These are phyloP conservation scores for Pachyrhizus erosus DNA, from an alignment of 306 rosid genomes.

Conservation along the genomic window DNA sequence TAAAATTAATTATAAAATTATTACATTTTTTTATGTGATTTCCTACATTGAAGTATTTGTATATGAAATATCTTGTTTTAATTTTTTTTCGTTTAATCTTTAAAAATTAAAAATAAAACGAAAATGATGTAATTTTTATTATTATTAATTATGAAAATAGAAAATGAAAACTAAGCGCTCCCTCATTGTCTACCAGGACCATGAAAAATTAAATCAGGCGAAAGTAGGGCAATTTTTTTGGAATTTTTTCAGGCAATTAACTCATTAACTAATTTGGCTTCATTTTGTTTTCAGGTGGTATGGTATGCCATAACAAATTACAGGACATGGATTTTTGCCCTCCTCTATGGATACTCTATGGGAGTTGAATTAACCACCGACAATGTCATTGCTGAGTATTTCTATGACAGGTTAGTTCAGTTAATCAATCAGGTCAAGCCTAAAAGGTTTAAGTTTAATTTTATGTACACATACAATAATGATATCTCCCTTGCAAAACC, in stretches of 20 bases:
- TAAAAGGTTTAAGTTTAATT: background rate
- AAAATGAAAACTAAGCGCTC: background rate
- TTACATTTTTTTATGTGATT: background rate
- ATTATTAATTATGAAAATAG: background rate
- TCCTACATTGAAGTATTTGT: background rate
- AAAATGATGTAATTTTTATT: background rate
- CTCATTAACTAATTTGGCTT: background rate
- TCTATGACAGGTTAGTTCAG: constrained; percentile 73
- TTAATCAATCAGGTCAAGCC: background rate
- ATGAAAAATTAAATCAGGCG: background rate
- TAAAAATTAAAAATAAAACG: background rate
- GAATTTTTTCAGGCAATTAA: background rate
- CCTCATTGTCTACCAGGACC: background rate
- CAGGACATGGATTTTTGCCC: constrained; percentile 86
- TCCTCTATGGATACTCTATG: constrained; percentile 92
- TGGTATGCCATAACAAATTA: constrained; percentile 90
- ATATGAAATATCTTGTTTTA: background rate
- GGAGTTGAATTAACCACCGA: constrained; percentile 92
- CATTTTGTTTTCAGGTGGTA: constrained; percentile 56
- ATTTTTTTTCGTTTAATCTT: background rate
- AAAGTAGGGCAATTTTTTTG: background rate
- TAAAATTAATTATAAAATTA: background rate
- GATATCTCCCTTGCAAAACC: background rate
- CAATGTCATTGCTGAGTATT: constrained; percentile 85
- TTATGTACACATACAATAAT: background rate